A percentile compares a stretch with the other conserved stretches of the same genome.
Evolutionary conservation across 2,329 filamentous ascomycete species (phyloP).

Genomic region (Aspergillus sp.): DNA sequence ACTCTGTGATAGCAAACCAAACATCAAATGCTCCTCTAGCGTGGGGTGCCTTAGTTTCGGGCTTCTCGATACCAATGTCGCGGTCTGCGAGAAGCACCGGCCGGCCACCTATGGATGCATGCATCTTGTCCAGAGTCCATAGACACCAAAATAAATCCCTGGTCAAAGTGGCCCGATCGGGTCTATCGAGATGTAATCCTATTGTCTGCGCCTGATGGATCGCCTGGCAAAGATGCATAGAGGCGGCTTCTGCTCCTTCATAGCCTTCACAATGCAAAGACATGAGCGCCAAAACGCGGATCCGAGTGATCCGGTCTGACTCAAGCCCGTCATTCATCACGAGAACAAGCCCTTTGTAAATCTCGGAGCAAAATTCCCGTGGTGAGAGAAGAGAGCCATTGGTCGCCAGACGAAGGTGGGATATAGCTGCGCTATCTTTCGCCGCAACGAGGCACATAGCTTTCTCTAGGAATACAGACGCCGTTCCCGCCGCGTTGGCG

Average conservation of each 20-base stretch:
- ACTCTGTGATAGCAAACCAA: slow-evolving; percentile 39
- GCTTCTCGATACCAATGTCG: slow-evolving; percentile 39
- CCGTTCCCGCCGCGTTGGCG: slow-evolving; percentile 23
- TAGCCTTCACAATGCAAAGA: slow-evolving; percentile 43
- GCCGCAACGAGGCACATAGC: slow-evolving; percentile 43
- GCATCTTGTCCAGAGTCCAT: slow-evolving; percentile 44
- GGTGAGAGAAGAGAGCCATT: slow-evolving; percentile 30
- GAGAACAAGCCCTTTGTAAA: slow-evolving; percentile 37
- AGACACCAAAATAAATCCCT: slow-evolving; percentile 40
- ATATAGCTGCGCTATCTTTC: slow-evolving; percentile 33
- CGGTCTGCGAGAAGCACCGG: slow-evolving; percentile 40
- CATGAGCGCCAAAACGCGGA: slow-evolving; percentile 40
- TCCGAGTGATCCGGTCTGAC: slow-evolving; percentile 36
- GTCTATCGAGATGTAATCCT: slow-evolving; percentile 40
- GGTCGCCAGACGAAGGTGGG: slow-evolving; percentile 32
- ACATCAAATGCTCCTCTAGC: slow-evolving; percentile 32
- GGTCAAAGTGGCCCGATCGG: slow-evolving; percentile 28
- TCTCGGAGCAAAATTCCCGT: slow-evolving; percentile 39
- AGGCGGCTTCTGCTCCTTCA: slow-evolving; percentile 41
- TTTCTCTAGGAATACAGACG: slow-evolving; percentile 38
- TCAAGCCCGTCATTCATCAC: slow-evolving; percentile 41
- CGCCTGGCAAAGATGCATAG: slow-evolving; percentile 40
- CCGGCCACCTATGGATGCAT: slow-evolving; percentile 41
- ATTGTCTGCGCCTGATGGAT: slow-evolving; percentile 43
- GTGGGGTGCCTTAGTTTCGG: slow-evolving; percentile 15